These are phyloP conservation scores for Alternaria alternata DNA, from an alignment of 2,329 filamentous ascomycete species.

Conservation along the genomic window DNA sequence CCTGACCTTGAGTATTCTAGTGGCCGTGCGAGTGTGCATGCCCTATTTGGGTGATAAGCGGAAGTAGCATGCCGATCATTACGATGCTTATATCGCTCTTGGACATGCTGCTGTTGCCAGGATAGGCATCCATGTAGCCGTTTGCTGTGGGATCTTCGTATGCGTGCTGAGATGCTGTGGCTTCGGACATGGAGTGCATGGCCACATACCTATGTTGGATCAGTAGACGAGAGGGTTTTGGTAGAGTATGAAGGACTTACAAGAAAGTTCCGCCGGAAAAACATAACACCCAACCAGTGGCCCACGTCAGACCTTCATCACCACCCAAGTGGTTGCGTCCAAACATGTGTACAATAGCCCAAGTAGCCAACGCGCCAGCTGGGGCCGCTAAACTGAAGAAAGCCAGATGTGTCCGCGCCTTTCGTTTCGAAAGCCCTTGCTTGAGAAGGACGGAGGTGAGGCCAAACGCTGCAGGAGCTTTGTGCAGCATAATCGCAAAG, in stretches of 20 bases:
- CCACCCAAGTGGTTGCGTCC: constrained; percentile 67
- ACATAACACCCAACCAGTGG: constrained; percentile 90
- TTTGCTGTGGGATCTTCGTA: constrained; percentile 52
- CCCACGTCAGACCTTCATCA: constrained; percentile 76
- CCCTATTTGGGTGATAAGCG: constrained; percentile 78
- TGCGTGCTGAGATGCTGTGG: constrained; percentile 50
- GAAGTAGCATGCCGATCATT: constrained; percentile 78
- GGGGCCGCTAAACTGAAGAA: constrained; percentile 93
- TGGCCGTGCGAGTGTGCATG: constrained; percentile 66
- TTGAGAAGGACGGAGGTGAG: constrained; percentile 89
- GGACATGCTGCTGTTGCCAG: constrained; percentile 59
- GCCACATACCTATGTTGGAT: constrained; percentile 78
- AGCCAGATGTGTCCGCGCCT: constrained; percentile 82
- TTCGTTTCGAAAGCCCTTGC: constrained; percentile 87
- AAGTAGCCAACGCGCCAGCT: constrained; percentile 83
- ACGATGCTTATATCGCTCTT: constrained; percentile 66
- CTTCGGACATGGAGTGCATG: constrained; percentile 97
- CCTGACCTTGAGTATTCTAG: neutral
- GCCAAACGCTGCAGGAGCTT: constrained; percentile 94
- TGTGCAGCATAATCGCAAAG: constrained; percentile 95
- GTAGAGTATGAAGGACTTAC: constrained; percentile 63
- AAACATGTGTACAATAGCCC: constrained; percentile 77
- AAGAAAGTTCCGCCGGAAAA: constrained; percentile 96
- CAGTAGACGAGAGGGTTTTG: neutral
- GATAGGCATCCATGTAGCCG: constrained; percentile 63